These are phyloP conservation scores for Botrytis cinerea DNA, from an alignment of 2,329 filamentous ascomycete genomes.

Conservation along the genomic window DNA sequence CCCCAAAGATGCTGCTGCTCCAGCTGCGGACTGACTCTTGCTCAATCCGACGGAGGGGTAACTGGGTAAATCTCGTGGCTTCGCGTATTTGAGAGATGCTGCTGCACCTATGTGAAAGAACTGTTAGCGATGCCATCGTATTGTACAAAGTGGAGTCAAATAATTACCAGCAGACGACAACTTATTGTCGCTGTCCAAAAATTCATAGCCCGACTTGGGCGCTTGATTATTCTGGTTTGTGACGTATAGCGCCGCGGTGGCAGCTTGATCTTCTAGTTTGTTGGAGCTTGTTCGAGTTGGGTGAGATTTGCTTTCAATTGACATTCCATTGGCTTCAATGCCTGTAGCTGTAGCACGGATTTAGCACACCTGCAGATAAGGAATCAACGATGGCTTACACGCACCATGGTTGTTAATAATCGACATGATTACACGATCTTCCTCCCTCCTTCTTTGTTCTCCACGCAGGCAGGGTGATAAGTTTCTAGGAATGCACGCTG, in stretches of 20 bases:
- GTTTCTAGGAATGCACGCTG: constrained; percentile 12
- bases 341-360: background rate
- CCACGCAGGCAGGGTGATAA: background rate
- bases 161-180: constrained; percentile 58
- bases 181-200: constrained; percentile 54
- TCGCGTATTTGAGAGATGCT: constrained; percentile 68
- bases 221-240: constrained; percentile 43
- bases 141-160: constrained; percentile 13
- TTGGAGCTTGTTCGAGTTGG: constrained; percentile 28
- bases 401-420: background rate
- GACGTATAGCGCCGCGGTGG: constrained; percentile 61
- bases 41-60: constrained; percentile 68
- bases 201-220: constrained; percentile 28
- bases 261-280: constrained; percentile 51
- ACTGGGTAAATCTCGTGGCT: constrained; percentile 71
- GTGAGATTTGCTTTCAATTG: background rate
- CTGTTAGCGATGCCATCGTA: background rate
- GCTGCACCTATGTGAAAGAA: constrained; percentile 53
- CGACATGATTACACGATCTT: constrained; percentile 3
- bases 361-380: background rate
- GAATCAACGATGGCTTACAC: background rate
- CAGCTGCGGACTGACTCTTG: constrained; percentile 60
- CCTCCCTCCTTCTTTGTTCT: background rate
- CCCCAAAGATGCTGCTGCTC: constrained; percentile 73
- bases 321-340: background rate